Evolutionary conservation across 768 basidiomycete genomes (phyloP), one percentile per base, ranked within the genome.

Genomic region (Suillus tomentosus): DNA sequence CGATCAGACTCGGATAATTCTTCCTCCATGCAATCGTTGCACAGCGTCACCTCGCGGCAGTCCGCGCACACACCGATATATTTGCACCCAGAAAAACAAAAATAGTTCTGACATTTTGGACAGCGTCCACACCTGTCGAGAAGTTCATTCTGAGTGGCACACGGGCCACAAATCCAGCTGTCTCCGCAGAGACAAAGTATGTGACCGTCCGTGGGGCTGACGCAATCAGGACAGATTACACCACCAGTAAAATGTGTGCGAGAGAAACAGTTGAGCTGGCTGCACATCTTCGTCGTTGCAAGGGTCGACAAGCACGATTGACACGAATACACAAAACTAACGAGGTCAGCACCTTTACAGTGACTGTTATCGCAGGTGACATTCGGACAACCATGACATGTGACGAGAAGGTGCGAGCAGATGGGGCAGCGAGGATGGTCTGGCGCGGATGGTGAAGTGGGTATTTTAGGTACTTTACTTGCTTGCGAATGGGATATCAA

Each of bases 11-110:
- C n/a, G n/a, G n/a, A n/a, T n/a, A n/a, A n/a, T n/a, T n/a, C n/a
- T n/a, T n/a, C n/a, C n/a, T n/a, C n/a, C n/a, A n/a, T n/a, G n/a
- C n/a, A 75, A 47, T 73, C 72, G 3, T 73, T 62, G 57, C 73
- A 73, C 50, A 69, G 17, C 59, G 66, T 68, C 57, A 68, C 9
- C 31, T 66, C 66, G 50, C 43, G 58, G 37, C 72, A 73, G 24
- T 65, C 68, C 39, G 22, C 8, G 47, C 72, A 73, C n/a, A 47
- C 65, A 17, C 56, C 60, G 14, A 73, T 73, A 56, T 75, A 73
- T 4, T 64, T 62, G 73, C 72, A 75, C 50, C 50, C 5, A 53
- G 65, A 42, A 24, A 54, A 17, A 62, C 71, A 73, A 48, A 61
- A 73, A 56, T 51, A 54, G 51, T 57, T 40, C 1, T 10, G 62